Evolutionary conservation across 2,329 filamentous ascomycete species (phyloP), one percentile per base, ranked within the genome.

Genomic region (Xylaria sp.): DNA sequence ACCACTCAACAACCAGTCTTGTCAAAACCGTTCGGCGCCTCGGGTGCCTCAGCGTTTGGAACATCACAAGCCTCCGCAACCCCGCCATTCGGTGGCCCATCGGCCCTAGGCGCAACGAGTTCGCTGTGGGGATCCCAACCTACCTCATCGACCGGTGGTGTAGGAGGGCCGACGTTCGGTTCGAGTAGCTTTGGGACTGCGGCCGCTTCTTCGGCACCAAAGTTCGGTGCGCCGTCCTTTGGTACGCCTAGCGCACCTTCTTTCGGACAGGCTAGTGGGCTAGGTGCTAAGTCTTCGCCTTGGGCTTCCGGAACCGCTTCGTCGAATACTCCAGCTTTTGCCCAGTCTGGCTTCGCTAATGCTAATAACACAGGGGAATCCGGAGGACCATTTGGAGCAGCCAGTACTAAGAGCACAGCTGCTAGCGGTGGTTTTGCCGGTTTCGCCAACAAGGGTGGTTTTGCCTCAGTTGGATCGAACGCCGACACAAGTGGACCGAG

Each of bases 381-480:
- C 39, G 56, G 42, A 8, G 44, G 48, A 16, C 8, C 60, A 2
- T 64, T 68, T 53, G 65, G 63, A 34, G 46, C 39, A 24, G 44
- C 62, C 29, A 52, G 51, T 29, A 39, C 50, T 9, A 55, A 41
- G 19, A 46, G 54, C 16, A 47, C 62, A 34, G 41, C 47, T 20
- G 45, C 59, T 20, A 57, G 63, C 64, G 5, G 65, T 58, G 46
- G 65, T 62, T 71, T 71, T 44, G 66, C 83, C 20, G 73, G 73
- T 21, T 86, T 86, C 64, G 79, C 82, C 2, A 75, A 68, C 22
- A 76, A 80, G 53, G 73, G 79, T 2, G 84, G 83, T 1, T 88
- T 88, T 66, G 78, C 73, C 6, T 76, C 80, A 17, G 60, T 84
- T 20, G 71, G 68, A 11, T 65, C 70, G 24, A 73, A 63, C 39